Conservation (phyloP, 805 yeast species). For the Saturnispora zaruensis region DNA sequence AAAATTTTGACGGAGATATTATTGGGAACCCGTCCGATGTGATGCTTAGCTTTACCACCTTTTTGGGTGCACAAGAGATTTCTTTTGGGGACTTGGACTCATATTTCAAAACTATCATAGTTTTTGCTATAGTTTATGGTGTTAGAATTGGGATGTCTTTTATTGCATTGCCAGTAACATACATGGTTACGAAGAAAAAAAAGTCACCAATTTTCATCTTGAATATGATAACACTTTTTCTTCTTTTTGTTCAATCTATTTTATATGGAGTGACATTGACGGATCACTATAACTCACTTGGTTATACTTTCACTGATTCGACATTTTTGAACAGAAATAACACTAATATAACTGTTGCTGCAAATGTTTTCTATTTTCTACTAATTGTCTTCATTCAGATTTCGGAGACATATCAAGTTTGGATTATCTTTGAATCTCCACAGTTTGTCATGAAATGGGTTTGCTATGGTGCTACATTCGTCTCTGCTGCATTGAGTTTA, state of each 20-base stretch:
- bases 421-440: slow-evolving; percentile 58
- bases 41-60: slow-evolving; percentile 34
- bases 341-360: slow-evolving; percentile 46
- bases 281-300: slow-evolving; percentile 42
- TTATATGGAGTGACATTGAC: slow-evolving; percentile 47
- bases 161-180: slow-evolving; percentile 35
- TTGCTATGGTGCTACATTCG: slow-evolving; percentile 31
- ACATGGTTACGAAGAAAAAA: slow-evolving; percentile 43
- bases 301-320: slow-evolving; percentile 41
- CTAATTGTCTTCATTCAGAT: slow-evolving; percentile 53
- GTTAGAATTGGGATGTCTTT: slow-evolving; percentile 52
- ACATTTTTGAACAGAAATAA: slow-evolving; percentile 32
- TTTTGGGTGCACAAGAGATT: slow-evolving; percentile 32
- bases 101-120: slow-evolving; percentile 27
- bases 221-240: slow-evolving; percentile 52
- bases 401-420: slow-evolving; percentile 65
- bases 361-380: slow-evolving; percentile 52
- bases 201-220: slow-evolving; percentile 65
- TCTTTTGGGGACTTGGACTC: slow-evolving; percentile 37
- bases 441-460: slow-evolving; percentile 31
- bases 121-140: slow-evolving; percentile 43
- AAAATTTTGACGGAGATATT: not conserved
- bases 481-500: slow-evolving; percentile 39
- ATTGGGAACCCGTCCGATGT: slow-evolving; percentile 15
- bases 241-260: slow-evolving; percentile 51